Base-by-base conservation (phyloP, 306 rosid genomes). In the Vigna nakashimae region DNA sequence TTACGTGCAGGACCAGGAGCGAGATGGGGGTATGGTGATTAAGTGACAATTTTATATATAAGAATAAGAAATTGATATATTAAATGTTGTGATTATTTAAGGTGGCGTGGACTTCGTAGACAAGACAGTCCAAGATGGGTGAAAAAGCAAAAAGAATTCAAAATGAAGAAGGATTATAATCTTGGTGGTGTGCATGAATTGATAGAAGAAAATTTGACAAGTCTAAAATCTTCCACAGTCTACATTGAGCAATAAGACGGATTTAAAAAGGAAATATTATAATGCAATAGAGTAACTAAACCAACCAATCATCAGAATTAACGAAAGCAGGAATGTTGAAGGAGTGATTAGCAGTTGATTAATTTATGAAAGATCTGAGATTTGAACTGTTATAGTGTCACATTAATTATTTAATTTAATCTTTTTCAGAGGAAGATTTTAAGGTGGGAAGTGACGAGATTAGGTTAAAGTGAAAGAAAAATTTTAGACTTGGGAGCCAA, bases 71-170 rank as follows among this genome's bases (percentile, higher is more conserved):
- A 71, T 62, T 53, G 46, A 75, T 46, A 30, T 62, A 64, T 42
- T 59, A 4, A 36, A 62, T 20, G 1, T 24, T 14, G 3, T 26
- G 79, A 58, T 69, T 71, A 56, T 59, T 65, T 65, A 45, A 75
- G 81, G 60, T 49, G 79, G 81, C 84, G 68, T 84, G 88, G 86
- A 79, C 84, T 84, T 74, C n/a, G 72, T 67, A 74, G 78, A 60
- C 75, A 73, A 38, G 78, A 74, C 64, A 79, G 75, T 65, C 40
- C 74, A 75, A 74, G 51, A 48, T 65, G 81, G 80, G 74, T 79
- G 78, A 77, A 82, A 77, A 48, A 49, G 36, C 40, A 56, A 40
- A 28, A 34, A 40, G 50, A 49, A 42, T 2, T 65, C 16, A 58
- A 59, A 59, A 15, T 20, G 43, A 34, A 58, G 38, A 28, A 45